A percentile compares a stretch with the other conserved stretches of the same genome.
Conservation (phyloP, 495 filamentous ascomycete species). For the Neurospora sp. region DNA sequence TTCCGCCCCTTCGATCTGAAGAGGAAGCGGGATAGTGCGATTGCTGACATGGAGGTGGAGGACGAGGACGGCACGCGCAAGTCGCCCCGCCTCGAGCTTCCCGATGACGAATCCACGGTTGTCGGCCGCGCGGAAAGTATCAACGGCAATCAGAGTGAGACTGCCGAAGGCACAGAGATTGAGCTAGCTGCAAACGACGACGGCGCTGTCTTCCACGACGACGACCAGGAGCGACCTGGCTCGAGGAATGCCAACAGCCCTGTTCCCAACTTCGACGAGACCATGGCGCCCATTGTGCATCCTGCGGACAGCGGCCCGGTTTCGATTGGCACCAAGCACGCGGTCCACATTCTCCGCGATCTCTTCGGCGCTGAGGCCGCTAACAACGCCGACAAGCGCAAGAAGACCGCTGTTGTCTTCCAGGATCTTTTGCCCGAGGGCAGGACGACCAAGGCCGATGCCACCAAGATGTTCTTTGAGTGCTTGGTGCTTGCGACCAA, state of each 20-base stretch:
- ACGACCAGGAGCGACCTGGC: constrained; percentile 41
- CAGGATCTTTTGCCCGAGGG: constrained; percentile 81
- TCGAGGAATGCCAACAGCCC: constrained; percentile 27
- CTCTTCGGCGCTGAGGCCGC: constrained; percentile 62
- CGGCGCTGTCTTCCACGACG: constrained; percentile 23
- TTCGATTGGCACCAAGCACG: constrained; percentile 83
- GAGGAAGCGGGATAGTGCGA: constrained; percentile 83
- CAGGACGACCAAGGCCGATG: constrained; percentile 70
- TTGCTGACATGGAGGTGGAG: constrained; percentile 64
- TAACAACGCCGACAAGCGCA: constrained; percentile 51
- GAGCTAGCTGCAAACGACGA: constrained; percentile 59
- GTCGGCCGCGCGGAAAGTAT: constrained; percentile 34
- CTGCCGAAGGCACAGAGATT: constrained; percentile 44
- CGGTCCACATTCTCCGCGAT: constrained; percentile 87
- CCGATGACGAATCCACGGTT: constrained; percentile 45
- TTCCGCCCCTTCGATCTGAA: constrained; percentile 76
- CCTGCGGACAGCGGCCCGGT: constrained; percentile 74
- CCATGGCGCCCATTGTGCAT: constrained; percentile 58
- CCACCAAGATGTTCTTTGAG: constrained; percentile 99
- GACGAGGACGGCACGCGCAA: constrained; percentile 49
- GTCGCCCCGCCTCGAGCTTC: constrained; percentile 61
- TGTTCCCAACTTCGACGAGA: constrained; percentile 61
- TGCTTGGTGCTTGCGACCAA: constrained; percentile 91
- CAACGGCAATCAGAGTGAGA: constrained; percentile 40
- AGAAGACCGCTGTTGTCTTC: constrained; percentile 73